A percentile compares a stretch with the other conserved stretches of the same genome.
phyloP scores from a whole-genome alignment of 768 basidiomycete genomes.

The Obba rivulosa region DNA sequence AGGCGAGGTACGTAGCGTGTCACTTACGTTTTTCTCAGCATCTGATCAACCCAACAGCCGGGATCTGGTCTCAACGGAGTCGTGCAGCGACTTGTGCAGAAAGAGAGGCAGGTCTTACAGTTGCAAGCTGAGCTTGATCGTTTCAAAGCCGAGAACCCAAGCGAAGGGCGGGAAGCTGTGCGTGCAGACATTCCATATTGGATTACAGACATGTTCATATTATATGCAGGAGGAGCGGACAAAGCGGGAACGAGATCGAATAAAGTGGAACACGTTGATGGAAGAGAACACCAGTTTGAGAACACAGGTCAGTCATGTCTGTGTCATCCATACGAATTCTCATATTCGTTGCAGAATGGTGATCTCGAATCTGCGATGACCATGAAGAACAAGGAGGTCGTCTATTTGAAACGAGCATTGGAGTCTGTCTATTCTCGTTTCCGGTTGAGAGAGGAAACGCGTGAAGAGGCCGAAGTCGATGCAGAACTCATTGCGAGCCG shows the following conservation, averaged over 20 bases:
- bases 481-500: constrained; percentile 64
- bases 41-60: constrained; percentile 5
- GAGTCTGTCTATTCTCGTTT: constrained; percentile 86
- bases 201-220: neutral
- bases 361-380: constrained; percentile 44
- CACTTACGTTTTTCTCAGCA: neutral
- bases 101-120: constrained; percentile 79
- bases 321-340: neutral
- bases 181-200: constrained; percentile 15
- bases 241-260: constrained; percentile 69
- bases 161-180: constrained; percentile 56
- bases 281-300: constrained; percentile 74
- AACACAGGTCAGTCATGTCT: constrained; percentile 44
- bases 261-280: constrained; percentile 64
- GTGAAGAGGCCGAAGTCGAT: constrained; percentile 52
- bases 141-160: constrained; percentile 51
- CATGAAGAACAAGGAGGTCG: constrained; percentile 66
- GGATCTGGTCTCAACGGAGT: constrained; percentile 62
- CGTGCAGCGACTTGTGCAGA: constrained; percentile 74
- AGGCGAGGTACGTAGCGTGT: constrained; percentile 40
- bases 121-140: constrained; percentile 69
- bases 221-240: constrained; percentile 58
- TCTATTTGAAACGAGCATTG: constrained; percentile 78
- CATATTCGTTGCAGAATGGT: constrained; percentile 35
- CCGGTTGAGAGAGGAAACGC: constrained; percentile 46